phyloP scores from a whole-genome alignment of 2,329 filamentous ascomycete species.

The Colletotrichum sp. region DNA sequence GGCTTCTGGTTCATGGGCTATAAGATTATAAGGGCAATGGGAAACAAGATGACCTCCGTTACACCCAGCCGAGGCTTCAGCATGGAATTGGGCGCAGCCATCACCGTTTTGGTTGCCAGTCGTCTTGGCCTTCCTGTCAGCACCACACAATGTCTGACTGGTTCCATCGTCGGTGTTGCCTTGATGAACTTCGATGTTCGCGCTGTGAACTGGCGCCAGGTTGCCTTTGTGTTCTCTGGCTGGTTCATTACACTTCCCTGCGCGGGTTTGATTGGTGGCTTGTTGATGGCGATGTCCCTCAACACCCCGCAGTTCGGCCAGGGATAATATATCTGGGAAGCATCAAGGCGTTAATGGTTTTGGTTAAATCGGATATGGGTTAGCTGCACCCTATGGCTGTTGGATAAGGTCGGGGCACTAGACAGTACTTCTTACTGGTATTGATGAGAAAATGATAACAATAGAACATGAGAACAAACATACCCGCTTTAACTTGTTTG shows the following conservation, averaged over 20 bases:
- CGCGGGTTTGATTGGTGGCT: conserved; percentile 28
- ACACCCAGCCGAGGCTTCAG: no score
- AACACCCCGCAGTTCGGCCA: conserved; percentile 26
- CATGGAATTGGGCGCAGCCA: not conserved
- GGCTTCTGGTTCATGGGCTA: conserved; percentile 46
- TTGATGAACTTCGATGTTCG: conserved; percentile 27
- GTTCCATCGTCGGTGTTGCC: conserved; percentile 28
- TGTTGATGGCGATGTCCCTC: conserved; percentile 27
- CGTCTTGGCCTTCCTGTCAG: conserved; percentile 28
- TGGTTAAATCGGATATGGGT: not conserved
- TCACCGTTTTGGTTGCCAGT: conserved; percentile 31
- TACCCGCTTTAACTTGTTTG: not conserved
- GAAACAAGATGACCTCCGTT: conserved; percentile 26
- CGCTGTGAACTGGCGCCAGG: conserved; percentile 29
- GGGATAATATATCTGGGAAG: not conserved
- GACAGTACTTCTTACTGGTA: not conserved
- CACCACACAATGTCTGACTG: conserved; percentile 32
- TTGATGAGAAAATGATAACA: not conserved
- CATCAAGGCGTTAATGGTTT: not conserved
- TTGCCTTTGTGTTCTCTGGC: conserved; percentile 29
- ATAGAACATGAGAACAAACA: not conserved
- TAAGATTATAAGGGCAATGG: not conserved
- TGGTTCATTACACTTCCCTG: conserved; percentile 29
- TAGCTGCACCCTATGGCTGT: not conserved
- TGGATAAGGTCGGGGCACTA: not conserved